These are phyloP conservation scores for Cercospora beticola DNA, from an alignment of 2,329 filamentous ascomycete genomes.

Conservation along the genomic window DNA sequence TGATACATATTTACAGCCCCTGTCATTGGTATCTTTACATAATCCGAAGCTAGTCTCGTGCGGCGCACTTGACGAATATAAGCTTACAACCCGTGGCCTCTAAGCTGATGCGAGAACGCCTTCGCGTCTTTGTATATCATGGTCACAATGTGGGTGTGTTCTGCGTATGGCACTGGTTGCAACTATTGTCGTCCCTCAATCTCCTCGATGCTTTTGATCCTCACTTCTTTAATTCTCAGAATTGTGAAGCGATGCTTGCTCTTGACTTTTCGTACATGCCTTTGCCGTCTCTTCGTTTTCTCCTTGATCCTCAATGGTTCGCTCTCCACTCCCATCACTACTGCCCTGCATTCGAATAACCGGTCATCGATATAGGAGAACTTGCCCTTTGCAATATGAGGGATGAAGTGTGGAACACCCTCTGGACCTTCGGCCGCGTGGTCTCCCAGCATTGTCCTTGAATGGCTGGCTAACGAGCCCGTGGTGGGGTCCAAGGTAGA, in stretches of 20 bases:
- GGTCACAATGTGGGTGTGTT: too few species aligned
- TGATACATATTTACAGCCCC: not conserved
- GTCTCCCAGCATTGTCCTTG: slow-evolving; percentile 32
- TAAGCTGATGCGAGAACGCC: too few species aligned
- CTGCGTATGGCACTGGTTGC: too few species aligned
- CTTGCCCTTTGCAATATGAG: slow-evolving; percentile 42
- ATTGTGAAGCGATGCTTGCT: slow-evolving; percentile 93
- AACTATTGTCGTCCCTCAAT: slow-evolving; percentile 40
- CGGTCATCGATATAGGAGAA: slow-evolving; percentile 70
- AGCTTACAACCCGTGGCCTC: too few species aligned
- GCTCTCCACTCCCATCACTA: slow-evolving; percentile 79
- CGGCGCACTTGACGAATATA: too few species aligned
- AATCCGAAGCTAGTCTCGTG: not conserved
- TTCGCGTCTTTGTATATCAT: too few species aligned
- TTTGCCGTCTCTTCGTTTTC: slow-evolving; percentile 65
- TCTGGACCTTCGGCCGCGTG: slow-evolving; percentile 17
- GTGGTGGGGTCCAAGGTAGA: slow-evolving; percentile 32
- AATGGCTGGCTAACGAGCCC: slow-evolving; percentile 27
- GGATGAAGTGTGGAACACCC: slow-evolving; percentile 37
- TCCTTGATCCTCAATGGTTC: slow-evolving; percentile 58
- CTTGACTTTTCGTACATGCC: slow-evolving; percentile 68
- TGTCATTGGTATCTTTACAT: not conserved
- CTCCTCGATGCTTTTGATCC: slow-evolving; percentile 60
- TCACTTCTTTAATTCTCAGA: slow-evolving; percentile 78
- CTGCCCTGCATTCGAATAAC: slow-evolving; percentile 80